Conservation (phyloP, 2,329 filamentous ascomycete species). For the Sclerotinia sclerotiorum region DNA sequence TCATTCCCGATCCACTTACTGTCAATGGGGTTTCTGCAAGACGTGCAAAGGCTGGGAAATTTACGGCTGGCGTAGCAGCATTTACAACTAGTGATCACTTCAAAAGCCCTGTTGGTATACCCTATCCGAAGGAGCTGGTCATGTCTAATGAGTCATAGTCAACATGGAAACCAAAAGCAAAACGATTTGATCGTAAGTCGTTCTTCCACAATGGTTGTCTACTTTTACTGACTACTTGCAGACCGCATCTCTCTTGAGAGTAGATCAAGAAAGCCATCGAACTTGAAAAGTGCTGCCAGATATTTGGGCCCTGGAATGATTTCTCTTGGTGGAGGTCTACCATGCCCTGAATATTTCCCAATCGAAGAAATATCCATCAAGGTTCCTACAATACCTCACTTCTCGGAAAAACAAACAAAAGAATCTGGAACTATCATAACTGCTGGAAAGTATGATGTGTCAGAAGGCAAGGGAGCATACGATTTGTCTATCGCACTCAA, state of each 20-base stretch:
- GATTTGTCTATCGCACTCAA: slow-evolving; percentile 90
- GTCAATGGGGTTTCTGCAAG: slow-evolving; percentile 66
- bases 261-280: slow-evolving; percentile 59
- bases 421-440: slow-evolving; percentile 59
- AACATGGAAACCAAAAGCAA: slow-evolving; percentile 70
- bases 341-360: slow-evolving; percentile 89
- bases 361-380: slow-evolving; percentile 75
- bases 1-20: slow-evolving; percentile 49
- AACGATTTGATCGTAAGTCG: slow-evolving; percentile 78
- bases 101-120: slow-evolving; percentile 63
- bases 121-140: not conserved
- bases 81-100: slow-evolving; percentile 79
- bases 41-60: slow-evolving; percentile 68
- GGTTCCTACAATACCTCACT: slow-evolving; percentile 67
- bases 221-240: slow-evolving; percentile 23
- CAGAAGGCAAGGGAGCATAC: slow-evolving; percentile 54
- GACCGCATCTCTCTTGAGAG: slow-evolving; percentile 63
- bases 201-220: slow-evolving; percentile 25
- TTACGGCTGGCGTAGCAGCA: slow-evolving; percentile 75
- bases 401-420: slow-evolving; percentile 67
- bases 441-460: slow-evolving; percentile 82
- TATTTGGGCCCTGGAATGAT: slow-evolving; percentile 68
- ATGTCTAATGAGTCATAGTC: slow-evolving; percentile 42
- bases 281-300: slow-evolving; percentile 47
- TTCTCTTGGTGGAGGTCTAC: slow-evolving; percentile 88